Evolutionary conservation across 164 flowering plant genomes (phyloP), one percentile per base, ranked within the genome.

Genomic region (Chimonanthus salicifolius): DNA sequence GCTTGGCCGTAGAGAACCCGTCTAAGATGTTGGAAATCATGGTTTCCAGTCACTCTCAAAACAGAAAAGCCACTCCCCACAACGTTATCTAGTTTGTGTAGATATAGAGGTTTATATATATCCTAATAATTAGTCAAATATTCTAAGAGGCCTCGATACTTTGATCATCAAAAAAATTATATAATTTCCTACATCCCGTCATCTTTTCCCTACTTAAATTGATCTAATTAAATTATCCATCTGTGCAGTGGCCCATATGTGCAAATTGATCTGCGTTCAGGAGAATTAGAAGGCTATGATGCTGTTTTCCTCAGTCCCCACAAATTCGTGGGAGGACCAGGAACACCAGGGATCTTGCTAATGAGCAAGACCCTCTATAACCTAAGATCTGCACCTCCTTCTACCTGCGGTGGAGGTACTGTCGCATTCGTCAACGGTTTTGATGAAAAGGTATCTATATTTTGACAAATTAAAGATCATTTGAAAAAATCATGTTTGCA

Each of bases 301-400:
- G 97, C 91, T 0, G 62, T 93, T 8, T 89, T 88, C 74, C 77
- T 93, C 0, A 91, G 97, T 67, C 83, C 93, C 44, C 98, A 93
- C 73, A 91, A 93, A 78, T 93, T 93, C 68, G 69, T 91, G 0
- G 98, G 98, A 6, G 98, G 98, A 6, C 98, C 98, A 7, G 94
- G 87, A 4, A 72, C 88, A 2, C 88, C 95, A 0, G 94, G 91
- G 5, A 73, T 89, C 3, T 85, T 90, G 45, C 75, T 89, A 11
- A 88, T 90, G 89, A 87, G 71, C 80, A 89, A 88, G 71, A 64
- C 76, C 63, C 85, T 90, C 5, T 89, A 90, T 70, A 75, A 49
- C 63, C 75, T 89, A 6, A 72, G 73, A 49, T 77, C 84, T 62
- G 78, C 83, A 33, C 82, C 90, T 3, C 97, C 94, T 8, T 87